phyloP scores from a whole-genome alignment of 257 asterid genomes.

The Rehmannia glutinosa region DNA sequence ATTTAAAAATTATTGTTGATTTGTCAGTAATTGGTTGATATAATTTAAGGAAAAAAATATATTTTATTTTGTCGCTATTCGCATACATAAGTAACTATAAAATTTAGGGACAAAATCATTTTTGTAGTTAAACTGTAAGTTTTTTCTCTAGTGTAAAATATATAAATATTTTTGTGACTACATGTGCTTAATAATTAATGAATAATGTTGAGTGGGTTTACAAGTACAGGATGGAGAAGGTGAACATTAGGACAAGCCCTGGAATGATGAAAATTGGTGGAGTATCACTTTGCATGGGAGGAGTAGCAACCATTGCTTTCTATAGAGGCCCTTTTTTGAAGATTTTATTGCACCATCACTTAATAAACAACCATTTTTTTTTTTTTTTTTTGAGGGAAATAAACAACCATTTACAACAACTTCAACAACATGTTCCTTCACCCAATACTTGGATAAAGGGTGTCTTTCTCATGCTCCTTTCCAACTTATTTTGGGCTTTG shows the following conservation, averaged over 20 bases:
- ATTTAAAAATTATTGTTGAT: no score
- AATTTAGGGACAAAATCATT: no score
- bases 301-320: conserved; percentile 71
- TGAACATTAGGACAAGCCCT: conserved; percentile 36
- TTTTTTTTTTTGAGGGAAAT: no score
- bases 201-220: no score
- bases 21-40: no score
- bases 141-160: no score
- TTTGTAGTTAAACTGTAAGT: no score
- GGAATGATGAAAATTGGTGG: conserved; percentile 66
- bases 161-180: not conserved
- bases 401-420: conserved; percentile 20
- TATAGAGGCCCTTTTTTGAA: conserved; percentile 59
- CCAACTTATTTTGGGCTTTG: conserved; percentile 57
- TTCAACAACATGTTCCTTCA: conserved; percentile 24
- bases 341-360: conserved; percentile 52
- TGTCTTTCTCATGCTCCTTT: conserved; percentile 62
- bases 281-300: conserved; percentile 51
- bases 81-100: no score
- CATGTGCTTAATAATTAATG: no score
- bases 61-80: no score
- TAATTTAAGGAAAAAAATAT: no score
- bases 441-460: conserved; percentile 60
- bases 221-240: conserved; percentile 58
- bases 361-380: conserved; percentile 15